These are phyloP conservation scores for Aspergillus asperescens DNA, from an alignment of 495 filamentous ascomycete species.

Conservation along the genomic window DNA sequence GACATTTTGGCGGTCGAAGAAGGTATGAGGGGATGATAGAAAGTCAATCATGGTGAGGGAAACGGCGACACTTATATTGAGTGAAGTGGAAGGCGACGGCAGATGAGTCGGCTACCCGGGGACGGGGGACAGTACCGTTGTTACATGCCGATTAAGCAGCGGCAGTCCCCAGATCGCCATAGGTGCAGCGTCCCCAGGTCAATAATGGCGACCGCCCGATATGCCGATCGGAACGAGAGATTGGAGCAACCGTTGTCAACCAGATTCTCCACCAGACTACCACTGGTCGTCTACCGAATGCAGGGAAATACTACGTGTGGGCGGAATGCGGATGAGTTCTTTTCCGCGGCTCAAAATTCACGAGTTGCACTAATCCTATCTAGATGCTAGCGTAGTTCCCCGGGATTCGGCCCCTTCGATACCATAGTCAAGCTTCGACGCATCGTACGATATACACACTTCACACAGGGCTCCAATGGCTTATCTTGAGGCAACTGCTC, in stretches of 20 bases:
- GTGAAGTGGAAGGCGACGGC: slow-evolving; percentile 17
- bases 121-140: slow-evolving; percentile 1
- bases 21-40: background rate
- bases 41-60: background rate
- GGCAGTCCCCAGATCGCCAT: background rate
- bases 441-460: too few species aligned
- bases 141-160: slow-evolving; percentile 19
- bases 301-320: too few species aligned
- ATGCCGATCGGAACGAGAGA: background rate
- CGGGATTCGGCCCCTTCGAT: too few species aligned
- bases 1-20: slow-evolving; percentile 24
- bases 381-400: background rate
- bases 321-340: background rate
- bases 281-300: too few species aligned
- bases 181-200: background rate
- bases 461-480: too few species aligned
- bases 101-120: slow-evolving; percentile 23
- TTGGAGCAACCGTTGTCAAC: too few species aligned
- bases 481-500: too few species aligned
- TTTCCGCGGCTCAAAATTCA: background rate
- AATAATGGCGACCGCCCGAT: background rate
- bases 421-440: too few species aligned
- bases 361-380: background rate
- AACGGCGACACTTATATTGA: slow-evolving; percentile 14
- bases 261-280: too few species aligned